Percentiles rank a stretch among this genome's conserved stretches.
These are phyloP conservation scores for Aspergillus oerlinghausenensis DNA, from an alignment of 2,329 filamentous ascomycete genomes.

Conservation along the genomic window DNA sequence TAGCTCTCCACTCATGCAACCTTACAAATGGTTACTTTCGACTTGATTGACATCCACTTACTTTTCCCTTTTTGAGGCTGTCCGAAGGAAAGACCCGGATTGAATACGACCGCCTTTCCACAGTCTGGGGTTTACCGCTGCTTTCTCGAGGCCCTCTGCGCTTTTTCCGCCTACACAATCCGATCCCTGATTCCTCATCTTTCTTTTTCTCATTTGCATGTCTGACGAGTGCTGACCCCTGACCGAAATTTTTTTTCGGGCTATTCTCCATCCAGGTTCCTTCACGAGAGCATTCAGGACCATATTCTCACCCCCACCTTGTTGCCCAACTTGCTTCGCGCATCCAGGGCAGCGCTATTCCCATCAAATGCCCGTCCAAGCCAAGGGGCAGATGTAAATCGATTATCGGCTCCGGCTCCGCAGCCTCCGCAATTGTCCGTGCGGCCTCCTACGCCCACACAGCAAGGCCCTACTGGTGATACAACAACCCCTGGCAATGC, in stretches of 20 bases:
- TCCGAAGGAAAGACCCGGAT: background rate
- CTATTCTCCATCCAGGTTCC: conserved; percentile 32
- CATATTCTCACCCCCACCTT: conserved; percentile 60
- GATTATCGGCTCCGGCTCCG: conserved; percentile 16
- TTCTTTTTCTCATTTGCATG: conserved; percentile 5
- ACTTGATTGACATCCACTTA: background rate
- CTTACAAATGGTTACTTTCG: conserved; percentile 4
- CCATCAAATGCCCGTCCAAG: conserved; percentile 73
- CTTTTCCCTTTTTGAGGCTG: background rate
- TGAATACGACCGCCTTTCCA: conserved; percentile 14
- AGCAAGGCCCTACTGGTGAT: conserved; percentile 11
- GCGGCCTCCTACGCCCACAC: conserved; percentile 17
- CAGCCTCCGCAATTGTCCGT: conserved; percentile 10
- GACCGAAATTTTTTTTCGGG: conserved; percentile 2
- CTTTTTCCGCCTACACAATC: conserved; percentile 7
- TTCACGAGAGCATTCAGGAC: conserved; percentile 50
- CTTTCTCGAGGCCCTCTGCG: background rate
- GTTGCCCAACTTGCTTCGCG: conserved; percentile 56
- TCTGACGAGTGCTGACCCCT: conserved; percentile 1
- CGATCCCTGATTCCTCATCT: conserved; percentile 4
- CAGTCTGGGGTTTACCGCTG: conserved; percentile 13
- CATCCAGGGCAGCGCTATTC: conserved; percentile 73
- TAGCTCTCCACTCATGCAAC: conserved; percentile 14
- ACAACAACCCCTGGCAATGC: conserved; percentile 16
- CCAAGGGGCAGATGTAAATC: conserved; percentile 26